These are phyloP conservation scores for Colletotrichum falcatum DNA, from an alignment of 2,329 filamentous ascomycete genomes.

Conservation along the genomic window DNA sequence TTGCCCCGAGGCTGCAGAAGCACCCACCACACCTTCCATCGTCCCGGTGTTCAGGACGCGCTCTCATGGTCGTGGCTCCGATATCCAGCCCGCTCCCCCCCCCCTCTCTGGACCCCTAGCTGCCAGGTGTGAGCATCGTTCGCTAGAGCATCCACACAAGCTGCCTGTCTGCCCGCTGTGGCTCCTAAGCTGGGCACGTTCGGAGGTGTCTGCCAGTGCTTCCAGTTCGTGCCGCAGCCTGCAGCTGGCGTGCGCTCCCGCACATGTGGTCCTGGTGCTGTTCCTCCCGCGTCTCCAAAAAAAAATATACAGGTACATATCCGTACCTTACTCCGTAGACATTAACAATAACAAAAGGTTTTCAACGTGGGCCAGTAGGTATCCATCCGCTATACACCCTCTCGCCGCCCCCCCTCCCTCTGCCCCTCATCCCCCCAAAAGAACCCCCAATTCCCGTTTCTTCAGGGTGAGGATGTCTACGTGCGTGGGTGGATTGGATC, in stretches of 20 bases:
- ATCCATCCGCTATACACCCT: slow-evolving; percentile 7
- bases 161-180: slow-evolving; percentile 3
- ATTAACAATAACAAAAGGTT: neutral
- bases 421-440: slow-evolving; percentile 10
- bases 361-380: neutral
- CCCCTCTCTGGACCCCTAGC: neutral
- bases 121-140: slow-evolving; percentile 10
- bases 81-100: neutral
- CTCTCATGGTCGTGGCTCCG: neutral
- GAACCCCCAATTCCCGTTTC: slow-evolving; percentile 33
- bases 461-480: slow-evolving; percentile 37
- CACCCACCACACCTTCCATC: slow-evolving; percentile 21
- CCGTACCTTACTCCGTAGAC: too few species aligned
- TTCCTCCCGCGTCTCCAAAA: slow-evolving; percentile 1
- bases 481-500: slow-evolving; percentile 37
- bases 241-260: slow-evolving; percentile 28
- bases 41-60: slow-evolving; percentile 6
- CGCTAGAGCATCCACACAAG: slow-evolving; percentile 13
- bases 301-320: too few species aligned
- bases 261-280: slow-evolving; percentile 20
- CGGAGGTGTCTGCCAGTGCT: slow-evolving; percentile 5
- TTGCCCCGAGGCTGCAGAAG: slow-evolving; percentile 30
- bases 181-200: slow-evolving; percentile 13
- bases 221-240: slow-evolving; percentile 3
- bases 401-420: neutral